Conservation (phyloP, 2,329 filamentous ascomycete species). For the Alternaria sp. region DNA sequence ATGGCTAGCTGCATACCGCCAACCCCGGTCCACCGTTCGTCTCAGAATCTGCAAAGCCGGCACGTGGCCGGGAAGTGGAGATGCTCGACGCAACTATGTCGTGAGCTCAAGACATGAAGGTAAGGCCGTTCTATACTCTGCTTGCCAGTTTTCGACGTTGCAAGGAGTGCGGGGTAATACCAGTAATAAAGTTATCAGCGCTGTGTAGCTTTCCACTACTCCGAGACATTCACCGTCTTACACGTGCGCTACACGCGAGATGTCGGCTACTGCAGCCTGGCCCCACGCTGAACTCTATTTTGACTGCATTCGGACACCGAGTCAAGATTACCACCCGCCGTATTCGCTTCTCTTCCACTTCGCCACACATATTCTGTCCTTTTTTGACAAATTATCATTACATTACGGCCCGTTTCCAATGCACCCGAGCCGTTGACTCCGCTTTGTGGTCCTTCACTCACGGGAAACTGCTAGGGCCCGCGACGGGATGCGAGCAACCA, state of each 20-base stretch:
- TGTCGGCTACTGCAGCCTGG: background rate
- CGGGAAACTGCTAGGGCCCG: background rate
- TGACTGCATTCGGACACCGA: background rate
- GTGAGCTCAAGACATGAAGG: conserved; percentile 2
- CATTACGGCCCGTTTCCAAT: background rate
- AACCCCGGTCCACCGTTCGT: conserved; percentile 5
- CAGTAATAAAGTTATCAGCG: background rate
- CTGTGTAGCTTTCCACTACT: background rate
- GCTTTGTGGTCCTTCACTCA: background rate
- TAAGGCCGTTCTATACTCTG: conserved; percentile 7
- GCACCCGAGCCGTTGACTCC: background rate
- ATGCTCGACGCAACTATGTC: background rate
- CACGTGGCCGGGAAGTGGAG: background rate
- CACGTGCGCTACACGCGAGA: background rate
- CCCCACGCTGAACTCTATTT: conserved; percentile 1
- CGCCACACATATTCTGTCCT: background rate
- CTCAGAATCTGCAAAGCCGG: conserved; percentile 12
- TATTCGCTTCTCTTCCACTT: background rate
- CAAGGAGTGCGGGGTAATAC: conserved; percentile 1
- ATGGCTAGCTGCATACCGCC: background rate
- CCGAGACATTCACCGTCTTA: background rate
- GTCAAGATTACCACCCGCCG: conserved; percentile 3
- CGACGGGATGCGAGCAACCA: background rate
- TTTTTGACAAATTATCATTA: background rate
- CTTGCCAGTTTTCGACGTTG: conserved; percentile 8